Conservation (phyloP, 345 rosid species). For the Eucalyptus pumila region DNA sequence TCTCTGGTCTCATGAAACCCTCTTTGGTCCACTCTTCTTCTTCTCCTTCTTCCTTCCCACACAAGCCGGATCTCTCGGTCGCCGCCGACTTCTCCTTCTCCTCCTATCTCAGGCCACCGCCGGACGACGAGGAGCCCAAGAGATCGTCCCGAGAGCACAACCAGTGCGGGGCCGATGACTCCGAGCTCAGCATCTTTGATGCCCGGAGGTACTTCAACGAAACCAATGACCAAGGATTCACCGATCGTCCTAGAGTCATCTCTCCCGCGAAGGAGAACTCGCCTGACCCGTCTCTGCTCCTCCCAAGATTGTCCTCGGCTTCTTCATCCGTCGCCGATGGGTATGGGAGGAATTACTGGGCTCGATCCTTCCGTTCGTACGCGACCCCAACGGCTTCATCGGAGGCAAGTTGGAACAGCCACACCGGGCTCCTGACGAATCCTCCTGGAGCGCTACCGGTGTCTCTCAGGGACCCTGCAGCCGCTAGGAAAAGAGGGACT, state of each 20-base stretch:
- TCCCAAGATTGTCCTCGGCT: slow-evolving; percentile 15
- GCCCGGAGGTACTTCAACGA: slow-evolving; percentile 16
- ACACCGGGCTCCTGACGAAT: slow-evolving; percentile 20
- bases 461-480: slow-evolving; percentile 13
- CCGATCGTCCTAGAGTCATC: neutral
- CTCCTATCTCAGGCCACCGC: neutral
- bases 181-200: slow-evolving; percentile 11
- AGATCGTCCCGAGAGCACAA: neutral
- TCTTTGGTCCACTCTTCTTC: neutral
- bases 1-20: neutral
- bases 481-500: slow-evolving; percentile 1
- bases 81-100: neutral
- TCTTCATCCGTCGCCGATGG: slow-evolving; percentile 12
- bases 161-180: neutral
- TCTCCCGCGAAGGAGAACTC: neutral
- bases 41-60: neutral
- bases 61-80: neutral
- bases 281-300: neutral
- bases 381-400: slow-evolving; percentile 41
- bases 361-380: slow-evolving; percentile 13
- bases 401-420: slow-evolving; percentile 50
- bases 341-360: slow-evolving; percentile 12
- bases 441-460: slow-evolving; percentile 48
- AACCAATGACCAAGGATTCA: neutral
- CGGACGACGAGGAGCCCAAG: neutral